Evolutionary conservation across 1,284 basidiomycete species (phyloP).

Genomic region (Irpex lacteus): DNA sequence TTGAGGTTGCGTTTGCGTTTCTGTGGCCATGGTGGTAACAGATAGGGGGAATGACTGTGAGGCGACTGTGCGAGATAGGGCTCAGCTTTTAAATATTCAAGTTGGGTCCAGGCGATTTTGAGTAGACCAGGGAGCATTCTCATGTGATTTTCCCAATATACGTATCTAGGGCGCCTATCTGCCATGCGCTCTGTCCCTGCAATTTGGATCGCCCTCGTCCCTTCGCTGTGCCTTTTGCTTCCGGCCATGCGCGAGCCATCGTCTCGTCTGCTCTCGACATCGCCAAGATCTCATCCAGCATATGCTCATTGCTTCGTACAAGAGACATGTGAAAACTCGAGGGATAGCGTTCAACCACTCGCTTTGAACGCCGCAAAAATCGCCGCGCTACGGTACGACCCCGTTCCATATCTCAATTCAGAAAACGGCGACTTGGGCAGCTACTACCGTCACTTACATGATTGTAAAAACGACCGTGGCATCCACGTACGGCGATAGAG

Average conservation of each 20-base stretch:
- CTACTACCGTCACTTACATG: background rate
- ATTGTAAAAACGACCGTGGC: background rate
- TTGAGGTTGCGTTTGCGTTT: constrained; percentile 30
- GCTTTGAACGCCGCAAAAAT: too few relatives aligned
- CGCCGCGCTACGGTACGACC: too few relatives aligned
- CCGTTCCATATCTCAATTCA: background rate
- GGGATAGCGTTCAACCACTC: background rate
- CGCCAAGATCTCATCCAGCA: background rate
- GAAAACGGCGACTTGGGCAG: background rate
- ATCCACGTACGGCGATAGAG: background rate
- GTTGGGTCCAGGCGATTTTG: background rate
- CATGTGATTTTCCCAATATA: background rate
- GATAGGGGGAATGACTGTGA: constrained; percentile 10
- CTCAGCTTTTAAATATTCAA: background rate
- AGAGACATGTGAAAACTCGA: background rate
- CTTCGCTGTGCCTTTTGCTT: background rate
- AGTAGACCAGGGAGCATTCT: background rate
- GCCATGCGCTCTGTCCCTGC: background rate
- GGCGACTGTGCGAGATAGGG: constrained; percentile 5
- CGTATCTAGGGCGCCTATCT: background rate
- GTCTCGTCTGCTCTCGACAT: background rate
- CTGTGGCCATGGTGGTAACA: constrained; percentile 36
- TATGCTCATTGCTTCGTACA: background rate
- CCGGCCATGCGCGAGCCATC: background rate
- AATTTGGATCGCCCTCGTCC: background rate